Evolutionary conservation across 345 rosid genomes (phyloP).

Genomic region (Gynandropsis gynandra): DNA sequence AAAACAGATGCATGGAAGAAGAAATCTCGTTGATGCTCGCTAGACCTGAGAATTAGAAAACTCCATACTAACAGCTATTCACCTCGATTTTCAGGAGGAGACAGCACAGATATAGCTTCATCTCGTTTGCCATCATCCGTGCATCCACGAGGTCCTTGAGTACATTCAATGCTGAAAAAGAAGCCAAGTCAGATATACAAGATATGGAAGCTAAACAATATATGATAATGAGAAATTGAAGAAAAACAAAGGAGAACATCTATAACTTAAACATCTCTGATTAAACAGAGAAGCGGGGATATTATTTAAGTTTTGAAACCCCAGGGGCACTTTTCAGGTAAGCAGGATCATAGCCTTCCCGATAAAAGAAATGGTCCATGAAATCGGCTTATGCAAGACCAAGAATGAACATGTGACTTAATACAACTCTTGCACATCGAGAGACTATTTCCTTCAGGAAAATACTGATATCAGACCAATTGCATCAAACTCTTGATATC

Average conservation of each 20-base stretch:
- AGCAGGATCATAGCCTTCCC: too few species aligned
- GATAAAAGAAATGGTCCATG: too few species aligned
- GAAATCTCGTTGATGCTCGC: not conserved
- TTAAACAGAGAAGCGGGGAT: slow-evolving; percentile 4
- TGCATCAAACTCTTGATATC: slow-evolving; percentile 13
- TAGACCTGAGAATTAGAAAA: not conserved
- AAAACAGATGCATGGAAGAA: not conserved
- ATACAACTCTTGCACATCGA: too few species aligned
- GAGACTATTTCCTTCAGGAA: slow-evolving; percentile 10
- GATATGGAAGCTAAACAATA: not conserved
- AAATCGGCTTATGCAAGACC: too few species aligned
- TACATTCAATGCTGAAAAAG: slow-evolving; percentile 52
- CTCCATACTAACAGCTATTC: slow-evolving; percentile 8
- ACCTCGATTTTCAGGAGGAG: slow-evolving; percentile 65
- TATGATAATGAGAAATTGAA: slow-evolving; percentile 3
- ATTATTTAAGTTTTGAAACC: slow-evolving; percentile 4
- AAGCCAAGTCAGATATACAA: slow-evolving; percentile 16
- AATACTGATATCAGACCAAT: slow-evolving; percentile 12
- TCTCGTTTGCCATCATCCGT: slow-evolving; percentile 73
- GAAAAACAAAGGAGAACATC: slow-evolving; percentile 8
- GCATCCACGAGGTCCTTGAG: slow-evolving; percentile 47
- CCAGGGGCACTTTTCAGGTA: too few species aligned
- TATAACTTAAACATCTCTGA: slow-evolving; percentile 9
- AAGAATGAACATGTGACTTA: not conserved
- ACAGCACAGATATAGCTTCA: slow-evolving; percentile 69